These are phyloP conservation scores for Trichoderma virens DNA, from an alignment of 495 filamentous ascomycete genomes.

Conservation along the genomic window DNA sequence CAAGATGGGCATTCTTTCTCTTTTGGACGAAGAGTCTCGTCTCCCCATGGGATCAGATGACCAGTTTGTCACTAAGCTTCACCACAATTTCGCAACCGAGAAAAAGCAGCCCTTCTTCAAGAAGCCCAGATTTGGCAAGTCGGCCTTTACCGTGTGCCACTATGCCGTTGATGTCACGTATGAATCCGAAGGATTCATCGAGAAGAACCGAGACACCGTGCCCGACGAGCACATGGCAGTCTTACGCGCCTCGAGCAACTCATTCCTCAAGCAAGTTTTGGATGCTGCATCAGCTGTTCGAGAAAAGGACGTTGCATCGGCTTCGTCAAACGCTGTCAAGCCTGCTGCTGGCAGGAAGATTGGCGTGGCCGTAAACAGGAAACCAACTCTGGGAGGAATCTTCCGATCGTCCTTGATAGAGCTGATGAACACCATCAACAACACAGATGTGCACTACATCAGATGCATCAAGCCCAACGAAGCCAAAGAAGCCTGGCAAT, in stretches of 20 bases:
- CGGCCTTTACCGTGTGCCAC: slow-evolving; percentile 96
- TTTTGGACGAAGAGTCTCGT: slow-evolving; percentile 93
- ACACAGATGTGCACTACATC: slow-evolving; percentile 98
- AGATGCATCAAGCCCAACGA: slow-evolving; percentile 99
- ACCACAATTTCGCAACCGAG: slow-evolving; percentile 83
- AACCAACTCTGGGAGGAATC: slow-evolving; percentile 94
- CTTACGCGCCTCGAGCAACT: slow-evolving; percentile 73
- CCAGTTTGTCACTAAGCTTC: slow-evolving; percentile 94
- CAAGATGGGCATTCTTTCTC: slow-evolving; percentile 84
- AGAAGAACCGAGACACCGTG: slow-evolving; percentile 98
- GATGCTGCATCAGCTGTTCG: slow-evolving; percentile 76
- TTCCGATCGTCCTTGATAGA: slow-evolving; percentile 98
- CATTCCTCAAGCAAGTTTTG: slow-evolving; percentile 78
- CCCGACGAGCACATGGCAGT: slow-evolving; percentile 97
- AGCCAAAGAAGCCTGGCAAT: slow-evolving; percentile 94
- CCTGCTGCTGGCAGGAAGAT: slow-evolving; percentile 70
- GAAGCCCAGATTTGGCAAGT: slow-evolving; percentile 96
- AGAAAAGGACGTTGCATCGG: slow-evolving; percentile 73
- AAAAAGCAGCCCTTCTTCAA: slow-evolving; percentile 93
- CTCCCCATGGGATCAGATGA: slow-evolving; percentile 97
- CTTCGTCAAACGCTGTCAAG: slow-evolving; percentile 57
- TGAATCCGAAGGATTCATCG: slow-evolving; percentile 99
- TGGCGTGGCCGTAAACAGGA: slow-evolving; percentile 86
- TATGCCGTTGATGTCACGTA: slow-evolving; percentile 99
- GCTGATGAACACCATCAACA: slow-evolving; percentile 94